Conservation (phyloP, 1,139 yeast genomes). For the Tardiomyces digboiensis region DNA sequence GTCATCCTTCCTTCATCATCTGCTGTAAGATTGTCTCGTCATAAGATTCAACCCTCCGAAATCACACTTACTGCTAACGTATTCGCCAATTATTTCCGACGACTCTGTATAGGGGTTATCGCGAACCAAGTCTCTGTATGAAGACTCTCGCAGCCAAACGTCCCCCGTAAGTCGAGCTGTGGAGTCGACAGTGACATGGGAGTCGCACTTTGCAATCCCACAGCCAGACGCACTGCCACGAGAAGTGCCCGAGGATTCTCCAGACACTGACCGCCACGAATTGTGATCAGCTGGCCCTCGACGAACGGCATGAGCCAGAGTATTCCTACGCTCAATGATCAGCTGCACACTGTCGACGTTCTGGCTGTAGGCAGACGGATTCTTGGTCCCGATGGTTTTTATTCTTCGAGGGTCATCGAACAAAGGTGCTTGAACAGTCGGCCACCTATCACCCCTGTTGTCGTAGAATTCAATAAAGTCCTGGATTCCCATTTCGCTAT, state of each 20-base stretch:
- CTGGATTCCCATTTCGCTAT: slow-evolving; percentile 1
- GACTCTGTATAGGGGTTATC: neutral
- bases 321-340: neutral
- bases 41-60: too few relatives aligned
- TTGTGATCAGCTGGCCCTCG: neutral
- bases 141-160: neutral
- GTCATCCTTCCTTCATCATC: too few relatives aligned
- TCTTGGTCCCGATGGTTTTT: neutral
- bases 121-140: neutral
- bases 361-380: neutral
- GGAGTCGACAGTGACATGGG: neutral
- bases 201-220: neutral
- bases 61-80: neutral
- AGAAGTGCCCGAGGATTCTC: neutral
- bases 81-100: neutral
- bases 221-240: neutral
- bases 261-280: neutral
- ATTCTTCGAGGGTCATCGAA: neutral
- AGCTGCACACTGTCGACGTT: neutral
- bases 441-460: neutral
- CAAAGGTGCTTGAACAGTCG: neutral
- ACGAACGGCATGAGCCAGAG: neutral
- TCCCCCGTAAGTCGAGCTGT: neutral
- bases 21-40: too few relatives aligned
- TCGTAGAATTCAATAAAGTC: neutral